Conservation (phyloP, 2,329 filamentous ascomycete genomes). For the Rasamsonia emersonii region DNA sequence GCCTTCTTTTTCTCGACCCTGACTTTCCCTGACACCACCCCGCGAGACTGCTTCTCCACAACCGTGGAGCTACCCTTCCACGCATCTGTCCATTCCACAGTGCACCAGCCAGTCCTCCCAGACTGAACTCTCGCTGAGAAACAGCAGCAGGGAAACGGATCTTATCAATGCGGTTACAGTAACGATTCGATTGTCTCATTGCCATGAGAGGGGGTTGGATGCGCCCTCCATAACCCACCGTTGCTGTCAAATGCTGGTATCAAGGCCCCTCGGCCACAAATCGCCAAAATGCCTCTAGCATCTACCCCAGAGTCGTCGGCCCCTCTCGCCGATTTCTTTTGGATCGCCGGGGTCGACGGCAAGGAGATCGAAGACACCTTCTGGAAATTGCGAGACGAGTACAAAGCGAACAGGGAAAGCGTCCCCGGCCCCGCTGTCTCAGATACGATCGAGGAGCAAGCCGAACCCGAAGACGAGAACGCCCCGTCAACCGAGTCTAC, state of each 20-base stretch:
- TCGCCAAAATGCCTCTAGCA: slow-evolving; percentile 23
- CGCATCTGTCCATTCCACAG: too few species aligned
- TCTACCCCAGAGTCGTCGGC: slow-evolving; percentile 34
- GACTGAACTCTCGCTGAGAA: too few species aligned
- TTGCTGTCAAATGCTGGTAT: slow-evolving; percentile 13
- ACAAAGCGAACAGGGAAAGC: slow-evolving; percentile 27
- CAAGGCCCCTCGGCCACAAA: slow-evolving; percentile 11
- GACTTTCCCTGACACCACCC: too few species aligned
- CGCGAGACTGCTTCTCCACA: too few species aligned
- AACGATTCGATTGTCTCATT: too few species aligned
- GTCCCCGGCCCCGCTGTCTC: slow-evolving; percentile 35
- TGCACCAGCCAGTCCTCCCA: too few species aligned
- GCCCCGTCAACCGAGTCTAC: slow-evolving; percentile 22
- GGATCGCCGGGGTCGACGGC: slow-evolving; percentile 47
- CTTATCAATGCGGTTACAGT: too few species aligned
- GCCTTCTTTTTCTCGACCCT: too few species aligned
- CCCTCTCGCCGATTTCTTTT: slow-evolving; percentile 59
- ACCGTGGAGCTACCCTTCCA: too few species aligned
- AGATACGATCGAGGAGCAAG: slow-evolving; percentile 55
- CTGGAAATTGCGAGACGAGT: slow-evolving; percentile 33
- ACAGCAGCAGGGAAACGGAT: too few species aligned
- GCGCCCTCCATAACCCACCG: not conserved
- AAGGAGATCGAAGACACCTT: slow-evolving; percentile 38
- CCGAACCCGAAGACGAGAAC: slow-evolving; percentile 45
- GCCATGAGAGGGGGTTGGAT: too few species aligned